phyloP scores from a whole-genome alignment of 129 eudicot species.

The Ambrosia artemisiifolia region DNA sequence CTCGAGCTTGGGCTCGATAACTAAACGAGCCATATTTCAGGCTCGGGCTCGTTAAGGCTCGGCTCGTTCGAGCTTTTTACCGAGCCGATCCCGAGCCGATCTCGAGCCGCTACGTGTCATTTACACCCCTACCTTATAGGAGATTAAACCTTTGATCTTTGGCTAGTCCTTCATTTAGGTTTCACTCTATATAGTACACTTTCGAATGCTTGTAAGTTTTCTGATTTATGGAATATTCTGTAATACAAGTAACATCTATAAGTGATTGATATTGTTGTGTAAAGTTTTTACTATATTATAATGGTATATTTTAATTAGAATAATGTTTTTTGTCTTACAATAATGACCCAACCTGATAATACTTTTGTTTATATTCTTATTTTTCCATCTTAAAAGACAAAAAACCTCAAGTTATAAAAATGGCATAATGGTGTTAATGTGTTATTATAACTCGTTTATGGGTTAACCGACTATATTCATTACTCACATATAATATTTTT shows the following conservation, averaged over 20 bases:
- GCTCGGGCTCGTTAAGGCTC: too few relatives aligned
- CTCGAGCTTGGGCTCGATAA: too few relatives aligned
- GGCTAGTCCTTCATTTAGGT: neutral
- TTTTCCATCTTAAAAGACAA: neutral
- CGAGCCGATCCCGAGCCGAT: too few relatives aligned
- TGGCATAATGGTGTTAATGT: neutral
- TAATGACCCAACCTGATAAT: neutral
- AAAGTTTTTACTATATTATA: neutral
- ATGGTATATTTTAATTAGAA: neutral
- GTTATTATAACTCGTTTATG: neutral
- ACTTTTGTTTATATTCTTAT: neutral
- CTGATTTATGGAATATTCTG: neutral
- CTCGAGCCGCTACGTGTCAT: too few relatives aligned
- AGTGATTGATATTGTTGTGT: constrained; percentile 6
- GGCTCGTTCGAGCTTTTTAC: too few relatives aligned
- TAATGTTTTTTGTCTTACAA: neutral
- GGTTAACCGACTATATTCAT: neutral
- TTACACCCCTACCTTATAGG: too few relatives aligned
- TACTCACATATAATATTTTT: neutral
- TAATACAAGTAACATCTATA: neutral
- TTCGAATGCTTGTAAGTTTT: neutral
- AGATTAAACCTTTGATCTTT: neutral
- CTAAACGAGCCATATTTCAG: too few relatives aligned
- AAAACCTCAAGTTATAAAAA: neutral
- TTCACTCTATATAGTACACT: neutral